These are phyloP conservation scores for Neurospora cerealis DNA, from an alignment of 495 filamentous ascomycete species.

Conservation along the genomic window DNA sequence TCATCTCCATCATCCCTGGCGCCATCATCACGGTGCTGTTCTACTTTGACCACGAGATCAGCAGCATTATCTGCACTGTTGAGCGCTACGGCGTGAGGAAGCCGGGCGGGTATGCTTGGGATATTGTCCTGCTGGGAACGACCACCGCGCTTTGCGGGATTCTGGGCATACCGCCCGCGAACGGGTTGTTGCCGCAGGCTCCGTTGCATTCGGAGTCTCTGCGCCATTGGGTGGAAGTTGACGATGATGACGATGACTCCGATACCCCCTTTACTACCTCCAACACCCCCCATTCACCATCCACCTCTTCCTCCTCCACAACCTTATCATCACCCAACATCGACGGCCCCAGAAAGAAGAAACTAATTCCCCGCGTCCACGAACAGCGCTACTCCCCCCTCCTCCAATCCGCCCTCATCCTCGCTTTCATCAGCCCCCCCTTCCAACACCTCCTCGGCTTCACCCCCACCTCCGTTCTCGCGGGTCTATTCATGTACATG, in stretches of 20 bases:
- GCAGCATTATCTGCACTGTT: conserved; percentile 65
- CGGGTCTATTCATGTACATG: conserved; percentile 65
- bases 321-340: neutral
- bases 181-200: conserved; percentile 60
- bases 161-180: conserved; percentile 58
- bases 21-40: conserved; percentile 60
- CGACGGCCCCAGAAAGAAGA: neutral
- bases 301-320: neutral
- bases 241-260: conserved; percentile 11
- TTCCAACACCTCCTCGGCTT: conserved; percentile 60
- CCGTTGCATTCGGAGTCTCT: conserved; percentile 60
- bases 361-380: conserved; percentile 40
- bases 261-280: neutral
- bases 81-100: conserved; percentile 56
- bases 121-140: conserved; percentile 55
- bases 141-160: conserved; percentile 62
- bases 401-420: conserved; percentile 51
- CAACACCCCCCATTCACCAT: neutral
- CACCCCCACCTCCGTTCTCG: conserved; percentile 59
- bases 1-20: conserved; percentile 54
- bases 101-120: conserved; percentile 62
- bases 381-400: conserved; percentile 63
- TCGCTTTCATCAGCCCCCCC: conserved; percentile 53
- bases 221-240: conserved; percentile 43
- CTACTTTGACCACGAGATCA: conserved; percentile 69